Evolutionary conservation across 2,329 filamentous ascomycete genomes (phyloP).

Genomic region (Paracoccidioides brasiliensis): DNA sequence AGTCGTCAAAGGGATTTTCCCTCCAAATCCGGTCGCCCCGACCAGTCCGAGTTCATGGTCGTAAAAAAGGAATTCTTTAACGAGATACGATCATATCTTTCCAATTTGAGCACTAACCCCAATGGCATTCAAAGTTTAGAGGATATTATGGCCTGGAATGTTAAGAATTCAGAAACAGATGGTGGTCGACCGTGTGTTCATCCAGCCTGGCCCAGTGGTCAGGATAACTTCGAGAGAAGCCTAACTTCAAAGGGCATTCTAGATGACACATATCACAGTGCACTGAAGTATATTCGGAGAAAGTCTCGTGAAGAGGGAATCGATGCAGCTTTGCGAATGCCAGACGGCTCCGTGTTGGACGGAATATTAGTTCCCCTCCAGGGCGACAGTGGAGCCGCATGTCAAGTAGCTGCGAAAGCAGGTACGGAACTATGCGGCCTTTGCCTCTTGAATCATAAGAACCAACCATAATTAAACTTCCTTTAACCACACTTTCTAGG

Average conservation of each 20-base stretch:
- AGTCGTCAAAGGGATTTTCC: constrained; percentile 4
- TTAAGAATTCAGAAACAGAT: constrained; percentile 51
- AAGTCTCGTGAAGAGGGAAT: constrained; percentile 51
- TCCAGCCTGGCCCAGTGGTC: constrained; percentile 56
- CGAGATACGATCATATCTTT: constrained; percentile 51
- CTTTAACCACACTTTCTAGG: constrained; percentile 34
- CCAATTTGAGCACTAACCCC: constrained; percentile 42
- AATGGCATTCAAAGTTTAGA: constrained; percentile 46
- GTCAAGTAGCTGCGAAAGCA: constrained; percentile 7
- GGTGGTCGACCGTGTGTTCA: constrained; percentile 49
- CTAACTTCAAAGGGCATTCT: constrained; percentile 46
- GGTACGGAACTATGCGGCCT: not conserved
- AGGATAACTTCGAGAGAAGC: constrained; percentile 56
- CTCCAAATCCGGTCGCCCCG: constrained; percentile 2
- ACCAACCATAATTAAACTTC: not conserved
- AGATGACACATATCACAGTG: constrained; percentile 55
- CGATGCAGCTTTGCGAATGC: constrained; percentile 46
- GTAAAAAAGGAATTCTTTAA: constrained; percentile 53
- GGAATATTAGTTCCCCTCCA: constrained; percentile 57
- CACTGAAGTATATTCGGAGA: constrained; percentile 47
- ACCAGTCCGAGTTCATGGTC: constrained; percentile 61
- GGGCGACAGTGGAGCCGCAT: constrained; percentile 24
- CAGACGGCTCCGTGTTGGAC: constrained; percentile 34
- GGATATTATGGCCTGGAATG: constrained; percentile 53
- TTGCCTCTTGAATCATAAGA: not conserved